Evolutionary conservation across 2,329 filamentous ascomycete genomes (phyloP), one percentile per base, ranked within the genome.

Genomic region (Zopfia rhizophila): DNA sequence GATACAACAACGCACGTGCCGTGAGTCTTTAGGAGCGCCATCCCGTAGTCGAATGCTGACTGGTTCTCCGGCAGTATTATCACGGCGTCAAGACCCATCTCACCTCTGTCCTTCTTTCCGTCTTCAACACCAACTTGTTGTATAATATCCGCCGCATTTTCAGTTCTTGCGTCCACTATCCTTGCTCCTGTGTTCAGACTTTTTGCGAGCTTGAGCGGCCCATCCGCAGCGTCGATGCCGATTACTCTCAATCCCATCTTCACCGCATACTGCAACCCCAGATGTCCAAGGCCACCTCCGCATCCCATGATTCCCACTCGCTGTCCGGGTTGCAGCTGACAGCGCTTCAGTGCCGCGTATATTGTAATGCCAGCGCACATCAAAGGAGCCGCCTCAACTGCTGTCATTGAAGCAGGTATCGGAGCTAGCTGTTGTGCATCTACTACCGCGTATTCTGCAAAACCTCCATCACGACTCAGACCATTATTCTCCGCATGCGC

Each of bases 51-150:
- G 51, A 79, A 79, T 0, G 72, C 76, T 7, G 59, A 62, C 52
- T 79, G 77, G 28, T 69, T 74, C 50, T 79, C 77, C 0, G 77
- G 75, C 14, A 79, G 58, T 8, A 78, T 70, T 22, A 79, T 69
- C 11, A 77, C 73, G 1, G 75, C 73, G 53, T 79, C 76, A 13
- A 78, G 55, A 0, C 77, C 78, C 66, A 73, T 74, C 33, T 78
- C 72, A 3, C 57, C 68, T 5, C 53, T 48, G 4, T 72, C 60
- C 3, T 43, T 53, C 51, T 65, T 67, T 19, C 56, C 61, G 40
- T 75, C 72, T 41, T 72, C 66, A n/a, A 43, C 33, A 1, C 74
- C 74, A 1, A 77, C 38, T 13, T 65, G 43, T 23, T 58, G 58
- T 5, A 67, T 63, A 4, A 73, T 37, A 21, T 65, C 62, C 3